A percentile compares a stretch with the other conserved stretches of the same genome.
phyloP scores from a whole-genome alignment of 2,329 filamentous ascomycete species.

The Arthrobotrys pseudoclavata region DNA sequence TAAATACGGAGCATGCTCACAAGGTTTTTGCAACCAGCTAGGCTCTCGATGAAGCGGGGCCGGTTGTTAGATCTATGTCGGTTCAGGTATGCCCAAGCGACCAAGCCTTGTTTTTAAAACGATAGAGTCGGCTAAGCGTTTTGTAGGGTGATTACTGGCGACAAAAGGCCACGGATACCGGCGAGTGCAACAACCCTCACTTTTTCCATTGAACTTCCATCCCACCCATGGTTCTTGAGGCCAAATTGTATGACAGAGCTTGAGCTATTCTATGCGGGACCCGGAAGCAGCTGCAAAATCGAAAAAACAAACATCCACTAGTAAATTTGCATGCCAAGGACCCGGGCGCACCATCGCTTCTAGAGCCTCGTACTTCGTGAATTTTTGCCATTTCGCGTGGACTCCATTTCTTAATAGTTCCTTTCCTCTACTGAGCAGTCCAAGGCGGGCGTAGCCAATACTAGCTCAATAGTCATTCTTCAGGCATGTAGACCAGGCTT shows the following conservation, averaged over 20 bases:
- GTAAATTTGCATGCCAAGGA: constrained; percentile 20
- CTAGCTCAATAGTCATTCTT: constrained; percentile 20
- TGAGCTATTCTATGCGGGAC: constrained; percentile 17
- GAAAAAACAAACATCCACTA: constrained; percentile 26
- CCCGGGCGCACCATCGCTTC: constrained; percentile 26
- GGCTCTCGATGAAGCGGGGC: constrained; percentile 15
- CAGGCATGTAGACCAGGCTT: constrained; percentile 39
- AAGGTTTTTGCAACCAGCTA: constrained; percentile 14
- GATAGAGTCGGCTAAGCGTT: constrained; percentile 41
- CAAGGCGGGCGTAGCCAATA: constrained; percentile 14
- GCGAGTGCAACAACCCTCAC: constrained; percentile 27
- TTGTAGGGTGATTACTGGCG: constrained; percentile 43
- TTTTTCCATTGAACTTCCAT: constrained; percentile 27
- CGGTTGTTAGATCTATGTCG: neutral
- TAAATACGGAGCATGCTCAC: constrained; percentile 14
- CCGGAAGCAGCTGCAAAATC: constrained; percentile 12
- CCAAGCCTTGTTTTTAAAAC: constrained; percentile 14
- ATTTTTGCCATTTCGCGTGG: constrained; percentile 44
- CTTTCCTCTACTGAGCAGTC: constrained; percentile 11
- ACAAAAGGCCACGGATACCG: constrained; percentile 37
- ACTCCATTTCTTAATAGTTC: constrained; percentile 14
- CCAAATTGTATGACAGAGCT: neutral
- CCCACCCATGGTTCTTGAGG: constrained; percentile 23
- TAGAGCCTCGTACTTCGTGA: constrained; percentile 33
- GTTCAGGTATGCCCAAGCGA: constrained; percentile 41